These are phyloP conservation scores for Amaranthus cruentus DNA, from an alignment of 148 eudicot genomes.

Conservation along the genomic window DNA sequence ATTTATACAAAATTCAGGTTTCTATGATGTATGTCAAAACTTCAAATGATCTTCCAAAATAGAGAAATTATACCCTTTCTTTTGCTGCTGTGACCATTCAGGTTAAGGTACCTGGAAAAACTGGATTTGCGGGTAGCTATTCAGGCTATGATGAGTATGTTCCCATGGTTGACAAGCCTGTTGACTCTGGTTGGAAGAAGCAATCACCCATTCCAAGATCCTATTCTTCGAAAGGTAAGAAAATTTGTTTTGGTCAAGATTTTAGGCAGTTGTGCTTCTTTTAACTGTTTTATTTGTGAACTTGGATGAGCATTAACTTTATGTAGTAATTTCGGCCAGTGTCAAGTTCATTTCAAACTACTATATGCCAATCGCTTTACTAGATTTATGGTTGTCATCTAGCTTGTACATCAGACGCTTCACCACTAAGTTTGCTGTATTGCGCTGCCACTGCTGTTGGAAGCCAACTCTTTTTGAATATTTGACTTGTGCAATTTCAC, in stretches of 20 bases:
- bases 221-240: conserved; percentile 51
- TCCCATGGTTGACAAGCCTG: conserved; percentile 98
- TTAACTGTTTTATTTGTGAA: neutral
- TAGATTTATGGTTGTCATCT: neutral
- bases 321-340: neutral
- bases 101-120: conserved; percentile 67
- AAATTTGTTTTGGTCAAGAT: neutral
- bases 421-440: neutral
- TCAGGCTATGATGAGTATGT: conserved; percentile 88
- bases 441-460: neutral
- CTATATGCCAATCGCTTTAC: too few species aligned
- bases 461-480: neutral
- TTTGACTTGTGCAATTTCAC: neutral
- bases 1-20: neutral
- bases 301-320: neutral
- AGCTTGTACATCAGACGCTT: too few species aligned
- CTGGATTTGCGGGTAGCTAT: conserved; percentile 45
- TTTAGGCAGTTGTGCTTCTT: neutral
- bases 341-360: too few species aligned
- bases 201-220: conserved; percentile 52
- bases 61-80: neutral
- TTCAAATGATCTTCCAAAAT: neutral
- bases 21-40: neutral
- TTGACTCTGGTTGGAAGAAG: conserved; percentile 83
- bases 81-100: conserved; percentile 29